Percentiles rank a stretch among this genome's conserved stretches.
Conservation (phyloP, 768 basidiomycete genomes). For the Pholiota molesta region DNA sequence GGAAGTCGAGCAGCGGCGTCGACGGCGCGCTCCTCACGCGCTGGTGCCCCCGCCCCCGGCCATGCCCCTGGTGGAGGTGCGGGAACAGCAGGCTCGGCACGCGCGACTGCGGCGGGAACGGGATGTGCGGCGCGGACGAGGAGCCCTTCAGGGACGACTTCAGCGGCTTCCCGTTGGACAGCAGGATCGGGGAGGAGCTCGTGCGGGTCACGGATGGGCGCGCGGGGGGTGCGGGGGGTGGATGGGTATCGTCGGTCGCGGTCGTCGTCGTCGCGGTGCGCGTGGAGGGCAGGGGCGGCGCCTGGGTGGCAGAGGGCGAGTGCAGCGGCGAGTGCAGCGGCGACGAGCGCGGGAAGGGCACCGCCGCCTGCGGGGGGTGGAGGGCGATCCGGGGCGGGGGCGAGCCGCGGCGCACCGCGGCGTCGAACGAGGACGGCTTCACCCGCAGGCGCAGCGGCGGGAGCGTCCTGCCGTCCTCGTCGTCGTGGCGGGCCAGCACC, state of each 20-base stretch:
- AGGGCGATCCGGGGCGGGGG: constrained; percentile 15
- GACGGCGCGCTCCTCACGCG: constrained; percentile 61
- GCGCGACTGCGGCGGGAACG: constrained; percentile 33
- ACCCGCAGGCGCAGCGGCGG: constrained; percentile 25
- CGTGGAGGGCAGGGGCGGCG: constrained; percentile 25
- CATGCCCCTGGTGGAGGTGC: constrained; percentile 1
- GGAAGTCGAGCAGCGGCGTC: constrained; percentile 39
- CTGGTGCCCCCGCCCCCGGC: constrained; percentile 13
- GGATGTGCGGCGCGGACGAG: constrained; percentile 33
- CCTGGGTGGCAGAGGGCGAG: background rate
- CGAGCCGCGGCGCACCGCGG: constrained; percentile 47
- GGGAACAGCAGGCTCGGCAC: constrained; percentile 28
- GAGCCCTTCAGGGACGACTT: constrained; percentile 11
- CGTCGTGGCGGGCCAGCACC: background rate
- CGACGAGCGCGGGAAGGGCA: constrained; percentile 48
- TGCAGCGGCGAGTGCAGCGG: constrained; percentile 9
- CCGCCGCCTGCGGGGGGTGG: constrained; percentile 4
- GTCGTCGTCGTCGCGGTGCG: constrained; percentile 6
- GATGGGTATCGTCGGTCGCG: too few relatives aligned
- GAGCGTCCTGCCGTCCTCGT: constrained; percentile 17
- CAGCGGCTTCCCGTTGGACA: constrained; percentile 80
- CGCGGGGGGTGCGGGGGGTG: too few relatives aligned
- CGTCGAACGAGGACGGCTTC: constrained; percentile 18
- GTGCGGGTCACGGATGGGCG: constrained; percentile 39
- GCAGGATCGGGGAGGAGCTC: constrained; percentile 45